These are phyloP conservation scores for Plasmodium malariae DNA, from an alignment of 169 alveolate species.

Conservation along the genomic window DNA sequence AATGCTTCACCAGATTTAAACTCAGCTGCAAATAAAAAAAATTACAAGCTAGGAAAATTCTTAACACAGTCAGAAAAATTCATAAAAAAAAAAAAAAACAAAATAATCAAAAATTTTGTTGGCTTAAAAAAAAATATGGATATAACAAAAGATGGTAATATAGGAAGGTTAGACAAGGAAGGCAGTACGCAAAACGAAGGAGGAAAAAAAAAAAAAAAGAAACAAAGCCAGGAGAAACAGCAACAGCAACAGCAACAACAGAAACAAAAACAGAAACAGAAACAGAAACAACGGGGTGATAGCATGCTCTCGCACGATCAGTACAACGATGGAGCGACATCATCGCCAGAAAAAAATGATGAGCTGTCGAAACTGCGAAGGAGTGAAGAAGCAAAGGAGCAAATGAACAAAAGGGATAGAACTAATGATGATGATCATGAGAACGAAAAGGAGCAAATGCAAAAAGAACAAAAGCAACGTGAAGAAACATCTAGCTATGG, in stretches of 20 bases:
- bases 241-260: not conserved
- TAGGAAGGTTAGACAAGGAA: not conserved
- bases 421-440: not conserved
- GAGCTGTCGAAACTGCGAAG: not conserved
- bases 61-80: constrained; percentile 42
- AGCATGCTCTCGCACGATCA: not conserved
- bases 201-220: not conserved
- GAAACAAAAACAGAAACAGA: not conserved
- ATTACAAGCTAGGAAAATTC: constrained; percentile 29
- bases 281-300: not conserved
- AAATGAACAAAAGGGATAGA: not conserved
- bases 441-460: not conserved
- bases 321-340: not conserved
- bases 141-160: constrained; percentile 1
- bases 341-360: not conserved
- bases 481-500: not conserved
- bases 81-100: constrained; percentile 49
- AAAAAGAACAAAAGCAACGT: not conserved
- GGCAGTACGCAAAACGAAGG: constrained; percentile 2
- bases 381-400: not conserved
- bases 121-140: constrained; percentile 20
- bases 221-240: not conserved
- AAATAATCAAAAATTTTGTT: constrained; percentile 15
- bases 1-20: constrained; percentile 8
- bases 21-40: constrained; percentile 18